Percentiles rank a stretch among this genome's conserved stretches.
Evolutionary conservation across 139 green algal genomes (phyloP).

Genomic region (Zygnema cylindricum): DNA sequence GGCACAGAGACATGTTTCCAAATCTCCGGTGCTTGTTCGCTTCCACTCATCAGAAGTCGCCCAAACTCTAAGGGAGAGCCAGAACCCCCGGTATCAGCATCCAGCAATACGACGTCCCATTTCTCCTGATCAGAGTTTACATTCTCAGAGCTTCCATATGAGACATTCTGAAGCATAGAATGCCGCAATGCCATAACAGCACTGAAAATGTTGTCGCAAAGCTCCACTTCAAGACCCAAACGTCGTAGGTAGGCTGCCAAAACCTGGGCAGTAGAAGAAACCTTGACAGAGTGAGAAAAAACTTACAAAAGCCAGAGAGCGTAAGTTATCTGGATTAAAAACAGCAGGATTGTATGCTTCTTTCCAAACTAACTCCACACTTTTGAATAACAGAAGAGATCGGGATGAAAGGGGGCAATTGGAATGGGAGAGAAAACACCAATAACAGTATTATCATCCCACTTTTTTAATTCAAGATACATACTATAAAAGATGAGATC

Average conservation of each 20-base stretch:
- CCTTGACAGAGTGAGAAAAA: no score
- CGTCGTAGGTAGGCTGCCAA: conserved; percentile 10
- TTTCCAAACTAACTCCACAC: no score
- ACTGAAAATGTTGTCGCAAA: conserved; percentile 19
- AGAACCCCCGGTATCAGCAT: conserved; percentile 2
- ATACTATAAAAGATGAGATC: no score
- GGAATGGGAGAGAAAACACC: no score
- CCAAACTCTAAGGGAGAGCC: background rate
- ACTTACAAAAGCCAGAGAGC: no score
- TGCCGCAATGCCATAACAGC: conserved; percentile 1
- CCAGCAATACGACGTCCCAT: conserved; percentile 7
- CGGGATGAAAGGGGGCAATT: no score
- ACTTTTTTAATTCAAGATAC: no score
- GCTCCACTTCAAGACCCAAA: background rate
- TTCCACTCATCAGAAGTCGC: background rate
- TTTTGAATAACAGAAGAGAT: no score
- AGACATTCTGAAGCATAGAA: background rate
- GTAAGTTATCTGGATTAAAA: no score
- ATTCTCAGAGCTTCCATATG: background rate
- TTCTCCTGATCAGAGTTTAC: background rate
- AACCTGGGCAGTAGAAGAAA: no score
- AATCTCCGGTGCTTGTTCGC: background rate
- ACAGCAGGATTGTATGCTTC: no score
- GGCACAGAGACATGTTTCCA: background rate
- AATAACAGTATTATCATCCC: no score